Conservation (phyloP, 345 rosid genomes). For the Salix arbutifolia region DNA sequence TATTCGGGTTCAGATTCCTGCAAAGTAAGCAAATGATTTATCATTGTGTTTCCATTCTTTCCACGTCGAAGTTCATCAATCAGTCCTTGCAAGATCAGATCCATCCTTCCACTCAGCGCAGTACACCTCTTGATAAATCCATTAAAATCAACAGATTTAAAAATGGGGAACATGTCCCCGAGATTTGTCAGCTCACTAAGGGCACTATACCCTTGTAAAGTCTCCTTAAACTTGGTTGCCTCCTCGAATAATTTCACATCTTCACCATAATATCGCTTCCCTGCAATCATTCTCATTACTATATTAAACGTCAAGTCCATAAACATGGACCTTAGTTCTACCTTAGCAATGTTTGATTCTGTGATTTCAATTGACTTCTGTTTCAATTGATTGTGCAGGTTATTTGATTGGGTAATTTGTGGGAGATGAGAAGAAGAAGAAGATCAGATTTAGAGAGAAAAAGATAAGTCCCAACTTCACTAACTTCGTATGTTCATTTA, state of each 20-base stretch:
- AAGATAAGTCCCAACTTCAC: too few relatives aligned
- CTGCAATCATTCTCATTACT: slow-evolving; percentile 10
- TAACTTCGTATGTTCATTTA: too few relatives aligned
- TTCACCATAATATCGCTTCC: slow-evolving; percentile 39
- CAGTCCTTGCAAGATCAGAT: slow-evolving; percentile 38
- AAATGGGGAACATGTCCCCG: slow-evolving; percentile 41
- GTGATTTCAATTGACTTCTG: too few relatives aligned
- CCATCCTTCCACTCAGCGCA: slow-evolving; percentile 20
- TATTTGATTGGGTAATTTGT: too few relatives aligned
- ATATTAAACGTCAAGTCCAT: slow-evolving; percentile 3
- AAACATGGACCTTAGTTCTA: slow-evolving; percentile 5
- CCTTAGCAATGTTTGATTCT: too few relatives aligned
- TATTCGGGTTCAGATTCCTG: slow-evolving; percentile 38
- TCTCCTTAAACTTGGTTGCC: slow-evolving; percentile 31
- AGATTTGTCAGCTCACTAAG: slow-evolving; percentile 25
- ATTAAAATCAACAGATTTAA: slow-evolving; percentile 30
- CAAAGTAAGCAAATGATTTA: slow-evolving; percentile 41
- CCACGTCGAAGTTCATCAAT: slow-evolving; percentile 41
- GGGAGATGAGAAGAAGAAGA: too few relatives aligned
- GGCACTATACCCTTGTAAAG: slow-evolving; percentile 29
- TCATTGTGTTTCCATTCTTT: slow-evolving; percentile 24
- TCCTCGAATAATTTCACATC: slow-evolving; percentile 29
- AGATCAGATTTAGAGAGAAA: too few relatives aligned
- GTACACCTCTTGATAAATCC: slow-evolving; percentile 19
- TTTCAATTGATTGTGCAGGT: too few relatives aligned